These are phyloP conservation scores for Phaeophleospora eucalypticola DNA, from an alignment of 2,329 filamentous ascomycete species.

Conservation along the genomic window DNA sequence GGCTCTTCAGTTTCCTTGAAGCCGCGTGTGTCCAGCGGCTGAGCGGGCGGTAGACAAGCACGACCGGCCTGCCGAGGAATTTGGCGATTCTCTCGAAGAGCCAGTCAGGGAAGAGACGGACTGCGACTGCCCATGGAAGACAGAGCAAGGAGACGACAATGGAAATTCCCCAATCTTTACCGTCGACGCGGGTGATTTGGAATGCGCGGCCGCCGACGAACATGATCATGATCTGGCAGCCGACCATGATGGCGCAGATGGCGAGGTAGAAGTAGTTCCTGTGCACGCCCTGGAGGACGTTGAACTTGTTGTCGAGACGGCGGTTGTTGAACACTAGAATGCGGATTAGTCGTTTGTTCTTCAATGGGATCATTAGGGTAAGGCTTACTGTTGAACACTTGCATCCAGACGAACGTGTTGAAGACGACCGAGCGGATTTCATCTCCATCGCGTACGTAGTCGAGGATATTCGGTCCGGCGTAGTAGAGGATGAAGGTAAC, in stretches of 20 bases:
- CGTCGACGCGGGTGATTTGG: slow-evolving; percentile 64
- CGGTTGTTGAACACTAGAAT: slow-evolving; percentile 81
- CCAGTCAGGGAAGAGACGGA: slow-evolving; percentile 78
- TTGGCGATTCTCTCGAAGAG: slow-evolving; percentile 48
- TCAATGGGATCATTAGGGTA: background rate
- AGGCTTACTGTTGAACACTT: slow-evolving; percentile 74
- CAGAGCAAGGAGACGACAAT: slow-evolving; percentile 77
- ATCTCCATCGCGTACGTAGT: slow-evolving; percentile 43
- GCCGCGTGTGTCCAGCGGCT: slow-evolving; percentile 18
- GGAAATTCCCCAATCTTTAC: slow-evolving; percentile 78
- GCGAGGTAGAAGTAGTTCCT: slow-evolving; percentile 83
- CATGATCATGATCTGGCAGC: slow-evolving; percentile 83
- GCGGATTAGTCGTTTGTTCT: no score
- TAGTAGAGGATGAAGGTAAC: slow-evolving; percentile 82
- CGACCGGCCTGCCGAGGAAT: slow-evolving; percentile 33
- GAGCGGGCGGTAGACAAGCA: slow-evolving; percentile 17
- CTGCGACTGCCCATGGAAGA: slow-evolving; percentile 73
- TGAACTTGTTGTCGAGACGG: slow-evolving; percentile 89
- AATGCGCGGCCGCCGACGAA: slow-evolving; percentile 74
- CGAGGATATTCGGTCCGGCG: slow-evolving; percentile 59
- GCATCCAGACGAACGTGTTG: slow-evolving; percentile 99
- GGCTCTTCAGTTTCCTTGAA: slow-evolving; percentile 10
- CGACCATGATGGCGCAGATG: slow-evolving; percentile 83
- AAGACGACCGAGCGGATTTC: slow-evolving; percentile 80
- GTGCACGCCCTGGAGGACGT: slow-evolving; percentile 84